Evolutionary conservation across 1,139 yeast species (phyloP).

Genomic region (Hyphopichia pseudoburtonii): DNA sequence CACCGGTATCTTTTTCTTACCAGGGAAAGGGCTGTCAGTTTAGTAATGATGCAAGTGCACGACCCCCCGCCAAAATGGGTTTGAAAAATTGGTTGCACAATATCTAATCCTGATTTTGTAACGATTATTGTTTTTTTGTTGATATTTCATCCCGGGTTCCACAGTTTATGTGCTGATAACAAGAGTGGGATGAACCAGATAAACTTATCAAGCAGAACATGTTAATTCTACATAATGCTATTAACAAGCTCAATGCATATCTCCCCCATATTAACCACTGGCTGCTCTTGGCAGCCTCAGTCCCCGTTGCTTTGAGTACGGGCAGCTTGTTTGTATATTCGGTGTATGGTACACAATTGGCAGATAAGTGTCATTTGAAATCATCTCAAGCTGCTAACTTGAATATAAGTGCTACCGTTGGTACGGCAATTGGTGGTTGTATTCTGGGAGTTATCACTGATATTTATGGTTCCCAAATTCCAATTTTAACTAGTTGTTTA

Average conservation of each 20-base stretch:
- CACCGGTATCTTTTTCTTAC: too few species aligned
- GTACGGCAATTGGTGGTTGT: constrained; percentile 34
- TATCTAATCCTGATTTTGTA: too few species aligned
- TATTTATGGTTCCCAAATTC: constrained; percentile 33
- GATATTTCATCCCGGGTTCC: too few species aligned
- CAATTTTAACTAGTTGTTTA: constrained; percentile 28
- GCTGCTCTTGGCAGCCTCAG: constrained; percentile 23
- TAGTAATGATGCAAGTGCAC: too few species aligned
- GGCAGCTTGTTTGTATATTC: constrained; percentile 37
- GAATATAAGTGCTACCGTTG: constrained; percentile 31
- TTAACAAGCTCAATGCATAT: constrained; percentile 18
- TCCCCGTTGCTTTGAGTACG: constrained; percentile 34
- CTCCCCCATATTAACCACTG: constrained; percentile 30
- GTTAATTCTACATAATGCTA: constrained; percentile 15
- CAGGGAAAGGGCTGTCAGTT: too few species aligned
- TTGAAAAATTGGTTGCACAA: too few species aligned
- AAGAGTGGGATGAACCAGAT: neutral
- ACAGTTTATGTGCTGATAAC: too few species aligned
- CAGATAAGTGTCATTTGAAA: constrained; percentile 27
- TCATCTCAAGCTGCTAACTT: constrained; percentile 30
- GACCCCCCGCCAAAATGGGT: too few species aligned
- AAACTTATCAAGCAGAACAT: too few species aligned
- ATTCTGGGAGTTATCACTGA: constrained; percentile 34
- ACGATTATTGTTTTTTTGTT: too few species aligned
- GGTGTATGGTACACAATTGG: constrained; percentile 33